Percentiles rank a stretch among this genome's conserved stretches.
Conservation (phyloP, 768 basidiomycete genomes). For the Phanerodontia chrysosporium region DNA sequence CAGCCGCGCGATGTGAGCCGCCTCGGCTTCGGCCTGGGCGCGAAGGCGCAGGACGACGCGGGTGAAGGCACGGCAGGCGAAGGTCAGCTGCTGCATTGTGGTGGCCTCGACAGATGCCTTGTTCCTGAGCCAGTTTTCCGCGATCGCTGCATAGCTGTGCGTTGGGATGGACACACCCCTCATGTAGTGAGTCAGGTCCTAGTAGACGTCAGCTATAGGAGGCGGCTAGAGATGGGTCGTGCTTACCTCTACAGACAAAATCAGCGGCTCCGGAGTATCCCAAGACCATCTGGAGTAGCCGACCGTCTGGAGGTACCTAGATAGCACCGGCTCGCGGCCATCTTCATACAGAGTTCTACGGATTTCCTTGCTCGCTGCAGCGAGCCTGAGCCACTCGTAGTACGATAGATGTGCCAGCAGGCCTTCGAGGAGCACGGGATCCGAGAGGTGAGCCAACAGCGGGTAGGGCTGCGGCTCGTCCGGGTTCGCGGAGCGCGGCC, state of each 20-base stretch:
- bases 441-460: conserved; percentile 50
- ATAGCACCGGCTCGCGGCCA: conserved; percentile 58
- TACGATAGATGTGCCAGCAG: conserved; percentile 67
- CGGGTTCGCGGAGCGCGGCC: neutral
- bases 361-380: conserved; percentile 48
- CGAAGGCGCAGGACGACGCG: conserved; percentile 77
- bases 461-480: conserved; percentile 36
- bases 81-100: conserved; percentile 47
- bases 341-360: conserved; percentile 45
- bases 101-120: conserved; percentile 38
- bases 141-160: conserved; percentile 64
- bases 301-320: conserved; percentile 63
- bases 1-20: conserved; percentile 17
- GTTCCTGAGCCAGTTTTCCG: conserved; percentile 54
- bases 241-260: conserved; percentile 58
- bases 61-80: conserved; percentile 70
- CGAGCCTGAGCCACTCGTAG: conserved; percentile 64
- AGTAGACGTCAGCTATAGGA: conserved; percentile 11
- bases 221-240: neutral
- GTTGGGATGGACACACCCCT: conserved; percentile 72
- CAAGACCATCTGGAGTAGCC: conserved; percentile 70
- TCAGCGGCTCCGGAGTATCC: conserved; percentile 50
- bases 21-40: conserved; percentile 69
- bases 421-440: conserved; percentile 45
- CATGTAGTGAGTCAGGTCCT: conserved; percentile 82